Evolutionary conservation across 2,329 filamentous ascomycete species (phyloP), one percentile per base, ranked within the genome.

Genomic region (Phialophora verrucosa): DNA sequence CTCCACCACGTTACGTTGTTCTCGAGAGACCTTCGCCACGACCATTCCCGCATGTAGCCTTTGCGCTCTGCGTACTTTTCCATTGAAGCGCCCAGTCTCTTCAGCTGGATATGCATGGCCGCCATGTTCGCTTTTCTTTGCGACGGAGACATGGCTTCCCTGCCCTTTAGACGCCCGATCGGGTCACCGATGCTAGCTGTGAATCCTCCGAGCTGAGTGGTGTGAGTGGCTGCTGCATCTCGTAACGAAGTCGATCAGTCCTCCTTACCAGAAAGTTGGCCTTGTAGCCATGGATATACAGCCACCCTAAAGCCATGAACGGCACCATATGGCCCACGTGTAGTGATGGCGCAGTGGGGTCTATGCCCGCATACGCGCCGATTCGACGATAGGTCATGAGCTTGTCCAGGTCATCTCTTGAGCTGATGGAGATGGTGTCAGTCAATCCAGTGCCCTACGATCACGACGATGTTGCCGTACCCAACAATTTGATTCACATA

Each of bases 1-100:
- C 90, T 87, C 81, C 93, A 87, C 95, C 95, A 99, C 58, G 83
- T 83, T 69, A 88, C 90, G 78, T 99, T 99, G 80, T 97, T 96
- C 31, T 88, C 77, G 44, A 97, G 74, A 25, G 85, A 86, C 62
- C 88, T 86, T 69, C 83, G 87, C 82, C 91, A 91, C 4, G 86
- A 83, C 83, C 85, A 89, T 53, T 89, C 81, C 66, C 82, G 82
- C 29, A 85, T 67, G 74, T 88, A 90, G 3, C 90, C 89, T 74
- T 90, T 88, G 70, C 87, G 89, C 62, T 79, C 77, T 4, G 86
- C 90, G 70, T 91, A 85, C 0, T 73, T 73, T 55, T 92, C 87
- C 35, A 93, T 90, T 71, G 93, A 92, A 23, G 75, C 71, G 87
- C 93, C 96, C 53, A 98, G 78, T 72, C 83, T 87, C 73, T 82